Percentiles rank a stretch among this genome's conserved stretches.
Evolutionary conservation across 1,139 yeast species (phyloP).

Genomic region (Meyerozyma athensensis): DNA sequence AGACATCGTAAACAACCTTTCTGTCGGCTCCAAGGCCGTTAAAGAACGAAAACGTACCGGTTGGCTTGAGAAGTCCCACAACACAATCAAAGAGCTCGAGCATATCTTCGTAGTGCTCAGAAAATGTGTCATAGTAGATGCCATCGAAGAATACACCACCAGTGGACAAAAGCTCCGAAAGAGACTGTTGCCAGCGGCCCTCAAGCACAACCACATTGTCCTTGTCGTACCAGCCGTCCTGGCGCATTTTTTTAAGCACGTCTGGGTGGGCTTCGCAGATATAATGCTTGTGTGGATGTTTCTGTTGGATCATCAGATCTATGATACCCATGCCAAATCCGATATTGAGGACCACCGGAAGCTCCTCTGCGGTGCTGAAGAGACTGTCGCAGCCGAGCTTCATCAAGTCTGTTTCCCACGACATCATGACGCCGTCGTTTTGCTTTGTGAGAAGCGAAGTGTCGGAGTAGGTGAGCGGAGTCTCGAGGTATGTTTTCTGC

Average conservation of each 20-base stretch:
- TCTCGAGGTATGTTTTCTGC: slow-evolving; percentile 59
- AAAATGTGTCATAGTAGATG: slow-evolving; percentile 88
- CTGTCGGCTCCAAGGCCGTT: slow-evolving; percentile 97
- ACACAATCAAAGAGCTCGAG: slow-evolving; percentile 74
- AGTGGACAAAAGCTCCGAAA: slow-evolving; percentile 57
- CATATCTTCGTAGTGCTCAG: slow-evolving; percentile 85
- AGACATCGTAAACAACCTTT: slow-evolving; percentile 83
- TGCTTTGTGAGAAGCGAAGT: slow-evolving; percentile 68
- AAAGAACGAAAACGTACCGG: slow-evolving; percentile 82
- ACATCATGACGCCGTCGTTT: slow-evolving; percentile 96
- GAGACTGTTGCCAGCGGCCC: slow-evolving; percentile 88
- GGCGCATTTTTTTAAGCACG: slow-evolving; percentile 61
- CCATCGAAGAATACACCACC: slow-evolving; percentile 79
- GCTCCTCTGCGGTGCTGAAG: slow-evolving; percentile 34
- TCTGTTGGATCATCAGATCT: slow-evolving; percentile 65
- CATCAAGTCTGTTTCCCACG: slow-evolving; percentile 89
- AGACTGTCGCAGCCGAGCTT: slow-evolving; percentile 68
- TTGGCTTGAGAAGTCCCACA: slow-evolving; percentile 78
- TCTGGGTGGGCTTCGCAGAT: slow-evolving; percentile 96
- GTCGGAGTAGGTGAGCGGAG: slow-evolving; percentile 66
- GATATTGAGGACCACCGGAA: slow-evolving; percentile 61
- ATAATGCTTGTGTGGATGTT: slow-evolving; percentile 66
- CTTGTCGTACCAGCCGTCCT: slow-evolving; percentile 83
- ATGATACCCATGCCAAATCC: slow-evolving; percentile 98
- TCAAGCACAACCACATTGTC: slow-evolving; percentile 67